Evolutionary conservation across 495 filamentous ascomycete species (phyloP).

Genomic region (Daldinia caldariorum): DNA sequence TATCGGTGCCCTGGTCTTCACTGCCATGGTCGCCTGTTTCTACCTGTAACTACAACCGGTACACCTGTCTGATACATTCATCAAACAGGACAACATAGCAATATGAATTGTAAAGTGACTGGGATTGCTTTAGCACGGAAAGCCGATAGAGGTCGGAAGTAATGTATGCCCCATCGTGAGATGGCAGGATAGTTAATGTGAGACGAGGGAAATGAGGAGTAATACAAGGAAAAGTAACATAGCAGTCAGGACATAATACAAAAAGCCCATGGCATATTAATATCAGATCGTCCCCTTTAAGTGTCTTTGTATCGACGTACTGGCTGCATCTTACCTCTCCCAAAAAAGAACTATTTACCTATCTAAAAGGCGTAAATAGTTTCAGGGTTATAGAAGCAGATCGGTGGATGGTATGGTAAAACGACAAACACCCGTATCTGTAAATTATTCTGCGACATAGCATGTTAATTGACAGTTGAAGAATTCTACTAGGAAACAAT

Average conservation of each 20-base stretch:
- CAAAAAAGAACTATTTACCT: too few relatives aligned
- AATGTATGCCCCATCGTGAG: conserved; percentile 24
- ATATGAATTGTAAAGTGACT: conserved; percentile 1
- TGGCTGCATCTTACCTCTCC: background rate
- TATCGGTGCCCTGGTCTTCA: conserved; percentile 47
- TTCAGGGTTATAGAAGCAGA: too few relatives aligned
- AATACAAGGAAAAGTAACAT: conserved; percentile 17
- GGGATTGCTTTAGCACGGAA: background rate
- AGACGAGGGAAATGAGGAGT: conserved; percentile 21
- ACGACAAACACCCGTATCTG: too few relatives aligned
- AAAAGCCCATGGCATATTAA: conserved; percentile 19
- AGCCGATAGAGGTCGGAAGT: conserved; percentile 15
- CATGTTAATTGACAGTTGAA: too few relatives aligned
- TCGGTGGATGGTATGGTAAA: too few relatives aligned
- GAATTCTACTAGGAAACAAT: too few relatives aligned
- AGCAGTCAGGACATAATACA: conserved; percentile 31
- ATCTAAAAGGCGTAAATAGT: too few relatives aligned
- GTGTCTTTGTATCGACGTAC: background rate
- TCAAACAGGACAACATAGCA: background rate
- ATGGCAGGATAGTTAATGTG: conserved; percentile 30
- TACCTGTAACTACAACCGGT: conserved; percentile 43
- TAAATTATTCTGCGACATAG: too few relatives aligned
- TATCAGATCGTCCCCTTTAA: background rate
- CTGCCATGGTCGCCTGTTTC: conserved; percentile 47
- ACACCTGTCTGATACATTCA: conserved; percentile 3